A percentile compares a stretch with the other conserved stretches of the same genome.
Evolutionary conservation across 2,329 filamentous ascomycete genomes (phyloP).

Genomic region (Trichoderma atroviride): DNA sequence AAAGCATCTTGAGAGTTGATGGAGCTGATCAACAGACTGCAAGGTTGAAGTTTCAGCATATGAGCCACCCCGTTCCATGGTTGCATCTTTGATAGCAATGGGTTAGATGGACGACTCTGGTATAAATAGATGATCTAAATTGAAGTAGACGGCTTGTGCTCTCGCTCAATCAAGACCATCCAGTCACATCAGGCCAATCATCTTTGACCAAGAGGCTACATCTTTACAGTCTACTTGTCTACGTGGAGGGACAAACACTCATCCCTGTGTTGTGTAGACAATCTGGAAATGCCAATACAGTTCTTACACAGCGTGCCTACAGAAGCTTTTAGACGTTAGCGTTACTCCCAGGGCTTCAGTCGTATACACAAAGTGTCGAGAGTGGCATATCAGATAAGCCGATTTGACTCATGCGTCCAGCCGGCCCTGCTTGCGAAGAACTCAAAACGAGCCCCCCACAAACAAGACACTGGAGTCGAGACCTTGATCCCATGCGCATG

Average conservation of each 20-base stretch:
- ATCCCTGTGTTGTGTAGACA: background rate
- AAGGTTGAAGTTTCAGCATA: too few species aligned
- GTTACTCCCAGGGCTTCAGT: background rate
- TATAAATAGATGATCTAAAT: background rate
- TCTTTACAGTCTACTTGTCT: background rate
- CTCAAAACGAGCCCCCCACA: constrained; percentile 60
- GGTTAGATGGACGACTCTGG: background rate
- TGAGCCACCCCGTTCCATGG: too few species aligned
- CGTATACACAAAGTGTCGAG: constrained; percentile 1
- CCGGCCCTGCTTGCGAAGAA: constrained; percentile 53
- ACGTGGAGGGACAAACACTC: background rate
- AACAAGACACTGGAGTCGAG: constrained; percentile 57
- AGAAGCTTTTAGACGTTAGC: constrained; percentile 16
- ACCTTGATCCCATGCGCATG: constrained; percentile 79
- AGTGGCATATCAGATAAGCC: constrained; percentile 58
- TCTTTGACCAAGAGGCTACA: background rate
- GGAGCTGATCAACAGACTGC: too few species aligned
- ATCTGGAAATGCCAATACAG: background rate
- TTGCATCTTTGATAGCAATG: too few species aligned
- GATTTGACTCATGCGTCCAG: constrained; percentile 66
- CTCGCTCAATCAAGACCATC: background rate
- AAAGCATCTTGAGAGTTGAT: too few species aligned
- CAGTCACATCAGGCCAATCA: background rate
- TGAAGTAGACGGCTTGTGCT: background rate
- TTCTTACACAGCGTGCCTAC: background rate